A percentile compares a stretch with the other conserved stretches of the same genome.
phyloP scores from a whole-genome alignment of 1,284 basidiomycete species.

The Trichosporon ovoides region DNA sequence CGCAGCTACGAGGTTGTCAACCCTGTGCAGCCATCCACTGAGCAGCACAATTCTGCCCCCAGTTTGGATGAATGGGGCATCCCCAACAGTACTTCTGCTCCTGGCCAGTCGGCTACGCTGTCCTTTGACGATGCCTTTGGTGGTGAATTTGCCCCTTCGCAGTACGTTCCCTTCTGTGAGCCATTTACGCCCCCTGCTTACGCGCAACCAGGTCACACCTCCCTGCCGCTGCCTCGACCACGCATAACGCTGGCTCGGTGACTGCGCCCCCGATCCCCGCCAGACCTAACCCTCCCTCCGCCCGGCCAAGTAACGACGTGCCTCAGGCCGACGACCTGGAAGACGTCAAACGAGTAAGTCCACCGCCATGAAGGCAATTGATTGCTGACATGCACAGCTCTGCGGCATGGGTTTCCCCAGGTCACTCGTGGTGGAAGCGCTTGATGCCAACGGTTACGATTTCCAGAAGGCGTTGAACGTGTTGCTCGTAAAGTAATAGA shows the following conservation, averaged over 20 bases:
- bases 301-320: conserved; percentile 12
- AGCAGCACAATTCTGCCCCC: not conserved
- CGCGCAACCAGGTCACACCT: not conserved
- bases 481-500: conserved; percentile 26
- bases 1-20: conserved; percentile 43
- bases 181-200: not conserved
- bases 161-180: not conserved
- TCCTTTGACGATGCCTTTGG: conserved; percentile 58
- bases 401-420: conserved; percentile 48
- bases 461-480: conserved; percentile 49
- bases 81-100: conserved; percentile 2
- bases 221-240: not conserved
- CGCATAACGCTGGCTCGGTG: not conserved
- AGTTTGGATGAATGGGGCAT: conserved; percentile 29
- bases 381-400: conserved; percentile 26
- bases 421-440: conserved; percentile 41
- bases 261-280: not conserved
- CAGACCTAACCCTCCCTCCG: not conserved
- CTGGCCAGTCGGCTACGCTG: conserved; percentile 28
- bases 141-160: conserved; percentile 34
- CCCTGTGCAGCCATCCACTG: not conserved
- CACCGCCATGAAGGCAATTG: not conserved
- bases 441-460: conserved; percentile 48
- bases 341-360: conserved; percentile 47
- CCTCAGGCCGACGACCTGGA: conserved; percentile 48